Evolutionary conservation across 1,284 basidiomycete genomes (phyloP).

Genomic region (Taiwanofungus camphoratus): DNA sequence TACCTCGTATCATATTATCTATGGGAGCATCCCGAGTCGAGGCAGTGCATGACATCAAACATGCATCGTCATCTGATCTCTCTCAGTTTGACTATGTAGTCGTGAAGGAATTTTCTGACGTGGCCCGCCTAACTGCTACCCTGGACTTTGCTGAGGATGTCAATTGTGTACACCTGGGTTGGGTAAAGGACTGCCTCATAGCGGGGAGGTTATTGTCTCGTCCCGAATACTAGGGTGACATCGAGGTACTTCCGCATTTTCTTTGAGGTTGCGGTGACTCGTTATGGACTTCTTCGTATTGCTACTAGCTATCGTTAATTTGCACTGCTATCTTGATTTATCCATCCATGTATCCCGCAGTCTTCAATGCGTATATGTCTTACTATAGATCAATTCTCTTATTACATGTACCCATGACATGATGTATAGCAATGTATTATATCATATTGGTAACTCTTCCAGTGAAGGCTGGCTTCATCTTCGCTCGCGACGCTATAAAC

Average conservation of each 20-base stretch:
- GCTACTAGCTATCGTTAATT: constrained; percentile 4
- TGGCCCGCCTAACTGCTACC: constrained; percentile 24
- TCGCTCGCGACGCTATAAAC: no score
- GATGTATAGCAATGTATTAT: no score
- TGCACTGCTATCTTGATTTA: constrained; percentile 5
- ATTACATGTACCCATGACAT: no score
- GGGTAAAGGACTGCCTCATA: constrained; percentile 82
- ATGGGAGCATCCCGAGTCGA: constrained; percentile 73
- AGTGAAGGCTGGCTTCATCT: no score
- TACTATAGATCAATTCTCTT: no score
- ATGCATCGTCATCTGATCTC: constrained; percentile 28
- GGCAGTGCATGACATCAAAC: constrained; percentile 37
- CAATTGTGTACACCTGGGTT: constrained; percentile 47
- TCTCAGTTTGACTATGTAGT: constrained; percentile 60
- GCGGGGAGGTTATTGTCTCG: constrained; percentile 42
- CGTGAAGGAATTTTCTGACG: constrained; percentile 42
- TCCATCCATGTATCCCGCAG: not conserved
- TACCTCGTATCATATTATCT: constrained; percentile 58
- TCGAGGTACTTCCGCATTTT: not conserved
- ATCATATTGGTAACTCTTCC: no score
- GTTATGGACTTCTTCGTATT: constrained; percentile 1
- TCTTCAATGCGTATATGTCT: not conserved
- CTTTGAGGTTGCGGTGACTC: not conserved
- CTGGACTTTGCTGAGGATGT: constrained; percentile 21
- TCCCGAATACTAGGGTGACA: constrained; percentile 8